Base-by-base conservation (phyloP, 257 asterid genomes). In the Gentiana dahurica region DNA sequence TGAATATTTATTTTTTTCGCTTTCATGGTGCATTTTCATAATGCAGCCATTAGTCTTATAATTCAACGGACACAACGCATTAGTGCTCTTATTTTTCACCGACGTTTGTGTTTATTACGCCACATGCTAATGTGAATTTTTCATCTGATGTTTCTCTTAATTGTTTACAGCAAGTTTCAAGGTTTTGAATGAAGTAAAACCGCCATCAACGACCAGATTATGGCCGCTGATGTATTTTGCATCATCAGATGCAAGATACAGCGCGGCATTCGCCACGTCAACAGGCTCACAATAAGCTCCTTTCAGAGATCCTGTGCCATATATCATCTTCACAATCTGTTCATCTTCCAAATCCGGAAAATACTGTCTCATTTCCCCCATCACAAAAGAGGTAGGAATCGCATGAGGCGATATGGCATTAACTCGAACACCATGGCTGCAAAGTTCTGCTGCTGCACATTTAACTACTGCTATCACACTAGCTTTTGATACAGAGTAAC, bases 11-110 rank as follows among this genome's bases (percentile, higher is more conserved):
- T 24, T 24, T 24, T 24, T 24, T 24, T 24, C 24, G 95, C 85
- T 89, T 89, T 65, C 97, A 86, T 34, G 97, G 97, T 62, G 97
- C 97, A 58, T 89, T 83, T 68, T 81, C 97, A 45, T 74, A 89
- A 89, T 72, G 97, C 97, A 49, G 97, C 97, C 7, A 77, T 89
- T 12, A 66, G 64, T 77, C 94, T 89, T 39, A 77, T 89, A 59
- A 55, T 81, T 55, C 87, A 83, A 70, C 75, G 94, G 59, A 78
- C 81, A 47, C 68, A 73, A 54, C 65, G 44, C 70, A 74, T 34
- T 68, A 72, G 66, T 36, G 12, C 9, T 51, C 33, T 59, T 38
- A 41, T 41, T 41, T 5, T 5, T 41, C 46, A 41, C 46, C 9
- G 46, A 5, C 6, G 9, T 41, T 1, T 41, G 2, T 41, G 46